Base-by-base conservation (phyloP, 306 rosid species). In the Luffa aegyptiaca region DNA sequence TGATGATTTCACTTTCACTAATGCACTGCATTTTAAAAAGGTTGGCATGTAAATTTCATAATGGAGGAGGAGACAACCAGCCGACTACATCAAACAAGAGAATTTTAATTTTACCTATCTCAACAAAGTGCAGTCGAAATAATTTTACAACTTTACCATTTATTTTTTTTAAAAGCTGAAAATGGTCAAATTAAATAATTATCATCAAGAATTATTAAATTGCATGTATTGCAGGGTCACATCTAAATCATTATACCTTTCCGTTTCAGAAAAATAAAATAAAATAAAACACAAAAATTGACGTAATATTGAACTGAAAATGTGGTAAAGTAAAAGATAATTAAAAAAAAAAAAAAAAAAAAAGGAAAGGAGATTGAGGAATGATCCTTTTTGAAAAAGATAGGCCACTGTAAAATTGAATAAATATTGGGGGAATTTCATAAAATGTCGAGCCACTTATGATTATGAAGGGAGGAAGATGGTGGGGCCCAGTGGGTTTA, bases 301-400 rank as follows among this genome's bases (percentile, higher is more conserved):
- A 42, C 75, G 75, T 69, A 69, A 69, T 69, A 41, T 69, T 69
- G 14, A 69, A 42, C 75, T 69, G 36, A 69, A 69, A 69, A 69
- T 42, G 13, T 68, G 42, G 52, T 3, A 68, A 68, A 68, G 48
- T 66, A 8, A 70, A 21, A 20, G 21, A 1, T 8, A 57, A 57
- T 57, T 26, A 2, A 26, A 8, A 42, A 68, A 4, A 37, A 41
- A 65, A 31, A 31, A 31, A 33, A 4, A 8, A 11, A 13, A 33
- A 42, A 68, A 4, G 1, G 33, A 37, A 41, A 65, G 18, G 44
- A 26, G 31, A 48, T 7, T 4, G 53, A 46, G 31, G 52, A 68
- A 18, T 66, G 8, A 68, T 41, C 14, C 16, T 41, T 41, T 68
- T 41, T 9, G 49, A 41, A 59, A 35, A 68, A 10, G 35, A 20